Conservation (phyloP, 768 basidiomycete species). For the Rhodotorula kratochvilovae region DNA sequence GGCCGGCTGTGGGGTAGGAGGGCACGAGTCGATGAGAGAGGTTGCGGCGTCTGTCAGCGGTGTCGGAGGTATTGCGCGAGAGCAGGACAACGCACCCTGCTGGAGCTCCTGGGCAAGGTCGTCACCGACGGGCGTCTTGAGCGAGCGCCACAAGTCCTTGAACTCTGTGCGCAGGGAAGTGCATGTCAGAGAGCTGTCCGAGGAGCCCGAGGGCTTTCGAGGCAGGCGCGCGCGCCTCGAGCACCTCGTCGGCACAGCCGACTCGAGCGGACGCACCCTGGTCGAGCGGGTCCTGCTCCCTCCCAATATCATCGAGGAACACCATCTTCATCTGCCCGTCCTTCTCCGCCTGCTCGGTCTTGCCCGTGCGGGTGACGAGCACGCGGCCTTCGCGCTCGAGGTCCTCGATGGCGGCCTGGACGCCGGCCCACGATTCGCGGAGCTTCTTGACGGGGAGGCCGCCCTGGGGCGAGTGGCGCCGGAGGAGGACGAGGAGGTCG, state of each 20-base stretch:
- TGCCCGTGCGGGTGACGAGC: slow-evolving; percentile 29
- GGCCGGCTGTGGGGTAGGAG: slow-evolving; percentile 57
- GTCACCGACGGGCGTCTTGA: slow-evolving; percentile 79
- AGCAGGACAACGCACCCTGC: slow-evolving; percentile 56
- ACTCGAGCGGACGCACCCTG: slow-evolving; percentile 67
- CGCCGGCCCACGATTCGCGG: slow-evolving; percentile 88
- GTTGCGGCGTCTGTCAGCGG: not conserved
- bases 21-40: not conserved
- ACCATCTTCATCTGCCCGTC: slow-evolving; percentile 44
- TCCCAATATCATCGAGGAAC: slow-evolving; percentile 39
- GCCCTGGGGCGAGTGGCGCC: slow-evolving; percentile 74
- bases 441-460: slow-evolving; percentile 75
- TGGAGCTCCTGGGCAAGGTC: slow-evolving; percentile 73
- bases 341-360: slow-evolving; percentile 50
- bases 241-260: too few relatives aligned
- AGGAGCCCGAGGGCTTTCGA: too few relatives aligned
- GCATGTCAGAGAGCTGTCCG: too few relatives aligned
- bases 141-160: slow-evolving; percentile 74
- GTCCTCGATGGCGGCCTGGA: slow-evolving; percentile 75
- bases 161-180: slow-evolving; percentile 59
- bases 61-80: too few relatives aligned
- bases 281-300: slow-evolving; percentile 55
- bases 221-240: too few relatives aligned
- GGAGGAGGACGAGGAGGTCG: slow-evolving; percentile 76
- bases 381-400: slow-evolving; percentile 47